A percentile compares a stretch with the other conserved stretches of the same genome.
phyloP scores from a whole-genome alignment of 106 monocot species.

The Dendrobium nobile region DNA sequence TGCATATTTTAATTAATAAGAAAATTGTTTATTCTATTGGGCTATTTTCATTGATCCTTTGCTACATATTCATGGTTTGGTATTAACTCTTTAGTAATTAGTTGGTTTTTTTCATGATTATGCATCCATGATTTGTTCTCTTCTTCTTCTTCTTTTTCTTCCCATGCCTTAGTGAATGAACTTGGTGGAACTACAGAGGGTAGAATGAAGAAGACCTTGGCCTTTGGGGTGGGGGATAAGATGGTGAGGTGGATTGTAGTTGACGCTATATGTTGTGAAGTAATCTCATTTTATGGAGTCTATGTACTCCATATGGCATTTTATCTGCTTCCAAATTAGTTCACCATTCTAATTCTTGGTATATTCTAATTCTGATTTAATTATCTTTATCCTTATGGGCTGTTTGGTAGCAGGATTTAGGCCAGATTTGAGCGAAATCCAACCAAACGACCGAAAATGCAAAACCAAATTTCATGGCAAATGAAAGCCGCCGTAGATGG shows the following conservation, averaged over 20 bases:
- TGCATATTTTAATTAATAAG: background rate
- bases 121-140: too few relatives aligned
- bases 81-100: background rate
- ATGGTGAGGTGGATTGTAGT: too few relatives aligned
- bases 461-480: too few relatives aligned
- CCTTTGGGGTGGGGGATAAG: background rate
- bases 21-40: background rate
- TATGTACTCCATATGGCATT: background rate
- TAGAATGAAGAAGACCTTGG: background rate
- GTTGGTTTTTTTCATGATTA: background rate
- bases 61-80: background rate
- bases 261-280: too few relatives aligned
- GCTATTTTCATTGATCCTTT: background rate
- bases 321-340: background rate
- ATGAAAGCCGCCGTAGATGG: too few relatives aligned
- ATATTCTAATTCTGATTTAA: background rate
- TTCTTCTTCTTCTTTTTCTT: background rate
- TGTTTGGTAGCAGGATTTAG: too few relatives aligned
- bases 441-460: too few relatives aligned
- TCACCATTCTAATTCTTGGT: background rate
- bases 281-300: too few relatives aligned
- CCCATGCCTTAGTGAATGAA: background rate
- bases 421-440: too few relatives aligned
- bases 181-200: background rate
- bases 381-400: background rate